Base-by-base conservation (phyloP, 2,329 filamentous ascomycete genomes). In the Fusarium setosum region DNA sequence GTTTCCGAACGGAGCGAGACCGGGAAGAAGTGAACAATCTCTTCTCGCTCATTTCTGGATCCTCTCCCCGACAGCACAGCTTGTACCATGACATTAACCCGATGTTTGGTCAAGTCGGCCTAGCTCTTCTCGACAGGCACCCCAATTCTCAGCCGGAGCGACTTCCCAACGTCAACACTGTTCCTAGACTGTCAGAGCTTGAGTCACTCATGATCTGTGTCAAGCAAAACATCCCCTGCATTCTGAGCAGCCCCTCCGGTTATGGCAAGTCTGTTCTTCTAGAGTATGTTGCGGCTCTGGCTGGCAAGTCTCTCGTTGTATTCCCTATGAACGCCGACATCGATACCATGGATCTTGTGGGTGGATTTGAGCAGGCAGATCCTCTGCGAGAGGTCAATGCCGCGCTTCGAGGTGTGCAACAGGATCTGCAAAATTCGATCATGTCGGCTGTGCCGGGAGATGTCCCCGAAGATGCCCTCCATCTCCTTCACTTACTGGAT, bases 311-410 rank as follows among this genome's bases (percentile, higher is more conserved):
- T 2, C 81, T 98, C 4, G 86, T 94, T 29, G 91, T 93, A 15
- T 92, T 98, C 71, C 90, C 94, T 1, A 88, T 99, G 79, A 99
- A 97, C 74, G 91, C 94, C 7, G 96, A 99, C 71, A 92, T 97
- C 41, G 96, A 99, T 76, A 94, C 95, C 1, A 97, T 97, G 89
- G 96, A 99, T 77, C 87, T 99, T 56, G 93, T 99, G 56, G 96
- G 96, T 72, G 96, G 96, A 0, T 99, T 97, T 74, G 96, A 99
- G 76, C 96, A 99, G 78, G 90, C 93, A 17, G 96, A 99, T 74
- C 89, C 92, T 20, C 84, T 91, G 50, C 86, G 95, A 55, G 88
- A 92, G 62, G 82, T 92, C 5, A 89, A 91, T 53, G 81, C 83
- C n/a, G 73, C 77, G 12, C 74, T 88, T 24, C 81, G 86, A 45